Base-by-base conservation (phyloP, 768 basidiomycete genomes). In the Lentinula aciculospora region DNA sequence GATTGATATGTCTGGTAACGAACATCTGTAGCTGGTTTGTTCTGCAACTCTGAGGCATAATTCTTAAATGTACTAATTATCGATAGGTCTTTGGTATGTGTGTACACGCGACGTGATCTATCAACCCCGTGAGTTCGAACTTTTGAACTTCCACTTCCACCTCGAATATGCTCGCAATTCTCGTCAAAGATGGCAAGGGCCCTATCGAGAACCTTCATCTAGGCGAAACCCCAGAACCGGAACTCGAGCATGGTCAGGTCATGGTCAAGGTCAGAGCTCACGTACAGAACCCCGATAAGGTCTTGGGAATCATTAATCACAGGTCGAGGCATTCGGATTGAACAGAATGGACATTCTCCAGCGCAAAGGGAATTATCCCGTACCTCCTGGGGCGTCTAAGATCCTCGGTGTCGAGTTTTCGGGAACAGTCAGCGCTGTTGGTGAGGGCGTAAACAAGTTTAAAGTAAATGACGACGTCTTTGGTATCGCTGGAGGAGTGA, bases 361-460 rank as follows among this genome's bases (percentile, higher is more conserved):
- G 68, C 81, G 88, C 5, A 76, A 84, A 66, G 89, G 87, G 0
- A 64, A 68, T n/a, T 94, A 94, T 67, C 86, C 89, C 17, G 71
- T 79, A n/a, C 92, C 93, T 29, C 77, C 85, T n/a, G 88, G 86
- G 40, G 81, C 83, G 19, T 85, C 87, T 34, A 71, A 77, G 6
- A 86, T 94, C 66, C 77, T 95, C 8, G 93, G 94, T 3, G 89
- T 94, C 44, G 94, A 96, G 69, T 96, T 95, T 68, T 83, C 92
- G 23, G 90, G 92, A 4, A 67, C 66, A 2, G 76, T 93, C 48
- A 71, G 76, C 36, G 74, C 80, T 48, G 62, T 87, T 13, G 86
- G 86, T 0, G 65, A 74, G 15, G 74, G 69, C 28, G 79, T 80
- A 9, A 73, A 75, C 29, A 70, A 71, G 44, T 91, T 84, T 81